Evolutionary conservation across 1,139 yeast species (phyloP), one percentile per base, ranked within the genome.

Genomic region (Debaryomycetaceae sp.): DNA sequence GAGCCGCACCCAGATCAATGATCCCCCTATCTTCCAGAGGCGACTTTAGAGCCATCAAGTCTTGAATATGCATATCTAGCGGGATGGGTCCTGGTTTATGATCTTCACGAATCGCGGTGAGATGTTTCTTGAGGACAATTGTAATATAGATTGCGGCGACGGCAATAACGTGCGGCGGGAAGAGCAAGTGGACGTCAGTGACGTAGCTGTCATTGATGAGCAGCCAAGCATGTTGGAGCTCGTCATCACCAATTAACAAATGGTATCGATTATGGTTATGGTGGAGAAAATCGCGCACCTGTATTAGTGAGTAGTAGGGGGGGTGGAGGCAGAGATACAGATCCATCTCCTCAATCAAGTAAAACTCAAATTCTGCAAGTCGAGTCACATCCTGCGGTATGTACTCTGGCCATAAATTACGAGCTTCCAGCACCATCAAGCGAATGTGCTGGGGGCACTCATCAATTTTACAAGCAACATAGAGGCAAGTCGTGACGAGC

Each of bases 341-440:
- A 34, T 83, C 85, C 58, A 90, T 65, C 50, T 87, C 97, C 47
- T 86, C 96, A 23, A 90, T 78, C 29, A 90, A 53, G 47, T 90
- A 90, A 50, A 90, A 90, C 55, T 90, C 98, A 55, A 92, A 83
- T 48, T 90, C 98, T 0, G 97, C 96, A n/a, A 90, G 64, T 45
- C 82, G 83, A 23, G 95, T 79, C 15, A 87, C 73, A 49, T 90
- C 98, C 32, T 82, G 86, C 0, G 96, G 93, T 21, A 90, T 78
- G 46, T 77, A 85, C 45, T 87, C 96, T 0, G 97, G 96, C 97
- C 98, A 90, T 28, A 85, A 55, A 26, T 79, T 79, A 29, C 95
- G 61, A 3, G 97, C 93, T 47, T 90, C 97, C 18, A 77, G 67
- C 15, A 83, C 72, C 11, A 90, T 68, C 2, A 87, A 72, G 32